Percentiles rank a stretch among this genome's conserved stretches.
phyloP scores from a whole-genome alignment of 176 grass and related monocot species.

The Cenchrus purpureus region DNA sequence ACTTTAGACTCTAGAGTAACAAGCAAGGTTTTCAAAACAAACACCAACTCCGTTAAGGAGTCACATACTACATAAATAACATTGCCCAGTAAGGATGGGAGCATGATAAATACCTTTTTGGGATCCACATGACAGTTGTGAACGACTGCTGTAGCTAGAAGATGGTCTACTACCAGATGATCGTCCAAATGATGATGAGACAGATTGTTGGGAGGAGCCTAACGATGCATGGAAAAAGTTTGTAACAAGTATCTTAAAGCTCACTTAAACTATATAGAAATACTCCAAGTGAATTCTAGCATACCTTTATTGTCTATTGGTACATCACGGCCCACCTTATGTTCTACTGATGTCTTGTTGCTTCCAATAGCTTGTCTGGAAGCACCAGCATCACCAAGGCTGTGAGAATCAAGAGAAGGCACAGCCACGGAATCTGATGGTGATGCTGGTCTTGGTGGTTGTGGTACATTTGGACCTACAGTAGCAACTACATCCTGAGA shows the following conservation, averaged over 20 bases:
- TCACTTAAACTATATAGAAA: not conserved
- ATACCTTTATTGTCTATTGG: conserved; percentile 29
- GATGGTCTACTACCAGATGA: conserved; percentile 48
- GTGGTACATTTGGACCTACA: conserved; percentile 15
- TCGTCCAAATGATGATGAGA: conserved; percentile 42
- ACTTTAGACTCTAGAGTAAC: not conserved
- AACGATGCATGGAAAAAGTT: not conserved
- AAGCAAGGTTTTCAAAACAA: not conserved
- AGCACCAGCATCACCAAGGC: conserved; percentile 40
- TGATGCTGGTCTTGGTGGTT: conserved; percentile 11
- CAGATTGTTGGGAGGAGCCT: conserved; percentile 51
- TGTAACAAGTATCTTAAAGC: not conserved
- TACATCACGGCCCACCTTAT: not conserved
- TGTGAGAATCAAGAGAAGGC: conserved; percentile 26
- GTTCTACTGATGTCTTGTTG: conserved; percentile 19
- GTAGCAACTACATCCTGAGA: conserved; percentile 15
- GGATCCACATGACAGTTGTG: conserved; percentile 43
- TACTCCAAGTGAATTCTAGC: not conserved
- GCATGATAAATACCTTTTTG: conserved; percentile 55
- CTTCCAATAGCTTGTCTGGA: conserved; percentile 46
- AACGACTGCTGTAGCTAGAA: conserved; percentile 59
- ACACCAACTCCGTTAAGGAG: not conserved
- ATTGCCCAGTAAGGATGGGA: not conserved
- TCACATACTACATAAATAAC: not conserved
- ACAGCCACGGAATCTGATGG: conserved; percentile 42